These are phyloP conservation scores for Rhizomucor pusillus DNA, from an alignment of 371 early-diverging fungal species.

Conservation along the genomic window DNA sequence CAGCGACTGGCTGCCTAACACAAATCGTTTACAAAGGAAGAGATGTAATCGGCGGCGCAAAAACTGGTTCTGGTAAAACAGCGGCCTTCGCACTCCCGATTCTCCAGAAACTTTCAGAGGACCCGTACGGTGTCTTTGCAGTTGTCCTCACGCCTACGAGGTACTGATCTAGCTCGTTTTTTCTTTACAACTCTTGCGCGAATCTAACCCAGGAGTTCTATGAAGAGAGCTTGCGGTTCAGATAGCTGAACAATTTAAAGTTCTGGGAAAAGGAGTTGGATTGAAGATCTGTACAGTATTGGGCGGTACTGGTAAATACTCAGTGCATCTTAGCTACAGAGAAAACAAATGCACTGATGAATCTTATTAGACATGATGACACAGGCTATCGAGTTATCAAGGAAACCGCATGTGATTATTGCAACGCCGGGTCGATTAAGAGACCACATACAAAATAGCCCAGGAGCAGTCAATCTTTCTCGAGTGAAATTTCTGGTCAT, in stretches of 20 bases:
- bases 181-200: background rate
- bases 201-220: background rate
- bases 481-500: slow-evolving; percentile 76
- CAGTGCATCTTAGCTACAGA: too few species aligned
- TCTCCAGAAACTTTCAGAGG: slow-evolving; percentile 86
- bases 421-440: slow-evolving; percentile 98
- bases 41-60: slow-evolving; percentile 96
- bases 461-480: slow-evolving; percentile 61
- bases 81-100: slow-evolving; percentile 99
- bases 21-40: slow-evolving; percentile 45
- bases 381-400: slow-evolving; percentile 86
- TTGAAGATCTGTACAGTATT: slow-evolving; percentile 89
- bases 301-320: slow-evolving; percentile 81
- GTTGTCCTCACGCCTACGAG: slow-evolving; percentile 96
- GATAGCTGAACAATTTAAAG: slow-evolving; percentile 94
- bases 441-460: slow-evolving; percentile 85
- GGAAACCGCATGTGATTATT: slow-evolving; percentile 93
- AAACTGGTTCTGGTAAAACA: slow-evolving; percentile 99
- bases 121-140: slow-evolving; percentile 94
- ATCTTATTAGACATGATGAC: slow-evolving; percentile 79
- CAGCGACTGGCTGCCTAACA: background rate
- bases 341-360: background rate
- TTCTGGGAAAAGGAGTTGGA: slow-evolving; percentile 88
- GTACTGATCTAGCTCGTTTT: slow-evolving; percentile 31
- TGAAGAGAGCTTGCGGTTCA: slow-evolving; percentile 93